These are phyloP conservation scores for Jacaranda mimosifolia DNA, from an alignment of 257 asterid genomes.

Conservation along the genomic window DNA sequence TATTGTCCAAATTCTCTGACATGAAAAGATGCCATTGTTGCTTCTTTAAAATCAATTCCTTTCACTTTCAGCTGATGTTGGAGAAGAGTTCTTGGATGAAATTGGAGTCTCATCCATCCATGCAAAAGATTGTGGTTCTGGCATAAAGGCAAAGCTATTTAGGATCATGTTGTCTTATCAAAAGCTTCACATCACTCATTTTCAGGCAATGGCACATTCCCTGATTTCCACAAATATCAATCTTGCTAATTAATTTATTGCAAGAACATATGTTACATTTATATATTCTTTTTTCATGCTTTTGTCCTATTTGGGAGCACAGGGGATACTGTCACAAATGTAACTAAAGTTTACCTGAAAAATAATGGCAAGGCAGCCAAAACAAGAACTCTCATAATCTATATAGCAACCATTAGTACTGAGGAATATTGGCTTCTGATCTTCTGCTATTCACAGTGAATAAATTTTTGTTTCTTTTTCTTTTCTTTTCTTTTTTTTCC, in stretches of 20 bases:
- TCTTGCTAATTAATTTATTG: neutral
- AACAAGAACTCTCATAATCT: no score
- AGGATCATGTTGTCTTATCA: neutral
- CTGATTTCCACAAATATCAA: neutral
- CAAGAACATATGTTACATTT: neutral
- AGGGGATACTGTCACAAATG: neutral
- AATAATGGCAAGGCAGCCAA: no score
- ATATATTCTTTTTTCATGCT: no score
- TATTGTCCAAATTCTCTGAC: no score
- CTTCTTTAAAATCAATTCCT: no score
- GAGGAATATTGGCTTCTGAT: no score
- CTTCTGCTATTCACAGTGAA: no score
- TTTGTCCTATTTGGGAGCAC: neutral
- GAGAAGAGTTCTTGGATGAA: neutral
- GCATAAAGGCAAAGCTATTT: neutral
- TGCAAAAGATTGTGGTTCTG: neutral
- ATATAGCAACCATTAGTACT: no score
- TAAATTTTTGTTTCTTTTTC: no score
- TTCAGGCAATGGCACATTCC: slow-evolving; percentile 1
- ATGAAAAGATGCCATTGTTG: no score
- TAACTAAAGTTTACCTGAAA: no score
- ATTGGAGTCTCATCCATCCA: neutral
- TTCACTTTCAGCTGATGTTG: neutral
- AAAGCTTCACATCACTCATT: neutral
- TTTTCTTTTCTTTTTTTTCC: neutral